phyloP scores from a whole-genome alignment of 2,329 filamentous ascomycete species.

The Dactylella cylindrospora region DNA sequence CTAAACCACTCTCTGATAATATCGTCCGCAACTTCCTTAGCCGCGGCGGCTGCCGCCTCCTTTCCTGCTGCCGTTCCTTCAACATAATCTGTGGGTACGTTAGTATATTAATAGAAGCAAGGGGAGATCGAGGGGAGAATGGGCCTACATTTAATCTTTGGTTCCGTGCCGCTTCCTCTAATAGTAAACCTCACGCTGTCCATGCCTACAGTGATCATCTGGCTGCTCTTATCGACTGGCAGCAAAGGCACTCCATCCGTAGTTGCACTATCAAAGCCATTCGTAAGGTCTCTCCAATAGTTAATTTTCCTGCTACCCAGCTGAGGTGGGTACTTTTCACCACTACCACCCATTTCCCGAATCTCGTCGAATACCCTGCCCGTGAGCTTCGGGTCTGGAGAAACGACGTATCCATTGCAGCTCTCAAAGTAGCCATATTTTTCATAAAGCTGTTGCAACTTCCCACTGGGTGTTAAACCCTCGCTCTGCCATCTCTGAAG shows the following conservation, averaged over 20 bases:
- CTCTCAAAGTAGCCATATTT: conserved; percentile 65
- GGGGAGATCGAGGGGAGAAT: not conserved
- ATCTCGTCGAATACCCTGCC: conserved; percentile 60
- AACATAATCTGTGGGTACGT: conserved; percentile 54
- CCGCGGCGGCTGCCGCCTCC: conserved; percentile 54
- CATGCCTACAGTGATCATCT: conserved; percentile 67
- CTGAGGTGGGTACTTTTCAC: conserved; percentile 54
- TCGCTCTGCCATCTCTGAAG: conserved; percentile 55
- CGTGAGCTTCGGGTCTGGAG: conserved; percentile 59
- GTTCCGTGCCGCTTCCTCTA: conserved; percentile 65
- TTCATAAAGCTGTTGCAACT: conserved; percentile 61
- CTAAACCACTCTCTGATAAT: conserved; percentile 58
- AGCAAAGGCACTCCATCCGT: conserved; percentile 58
- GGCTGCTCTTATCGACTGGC: conserved; percentile 60
- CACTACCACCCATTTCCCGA: conserved; percentile 51
- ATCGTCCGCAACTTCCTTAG: conserved; percentile 55
- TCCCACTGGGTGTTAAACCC: conserved; percentile 60
- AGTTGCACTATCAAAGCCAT: conserved; percentile 62
- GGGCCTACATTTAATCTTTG: conserved; percentile 63
- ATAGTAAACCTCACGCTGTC: conserved; percentile 63
- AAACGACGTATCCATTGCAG: conserved; percentile 65
- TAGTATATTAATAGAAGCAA: not conserved
- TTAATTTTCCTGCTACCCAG: conserved; percentile 59
- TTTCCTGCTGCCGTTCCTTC: conserved; percentile 55
- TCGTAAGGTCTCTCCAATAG: conserved; percentile 65